Conservation (phyloP, 2,329 filamentous ascomycete species). For the Moelleriella libera region DNA sequence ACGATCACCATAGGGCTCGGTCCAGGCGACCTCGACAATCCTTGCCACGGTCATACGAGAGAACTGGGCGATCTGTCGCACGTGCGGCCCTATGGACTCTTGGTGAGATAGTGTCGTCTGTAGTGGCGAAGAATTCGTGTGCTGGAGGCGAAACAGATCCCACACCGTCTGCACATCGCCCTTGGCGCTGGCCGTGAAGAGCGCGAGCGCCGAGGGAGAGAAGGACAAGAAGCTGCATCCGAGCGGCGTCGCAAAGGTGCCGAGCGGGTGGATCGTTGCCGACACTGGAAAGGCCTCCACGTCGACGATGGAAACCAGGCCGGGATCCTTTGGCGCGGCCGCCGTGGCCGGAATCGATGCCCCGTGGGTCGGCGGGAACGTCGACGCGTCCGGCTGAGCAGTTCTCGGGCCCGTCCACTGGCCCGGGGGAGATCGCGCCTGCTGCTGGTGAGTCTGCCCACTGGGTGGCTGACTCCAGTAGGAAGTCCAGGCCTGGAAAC, state of each 20-base stretch:
- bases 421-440: constrained; percentile 29
- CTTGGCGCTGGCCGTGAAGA: constrained; percentile 70
- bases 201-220: constrained; percentile 55
- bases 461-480: constrained; percentile 54
- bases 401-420: constrained; percentile 31
- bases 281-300: constrained; percentile 42
- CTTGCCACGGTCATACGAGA: constrained; percentile 83
- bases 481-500: constrained; percentile 62
- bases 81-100: constrained; percentile 36
- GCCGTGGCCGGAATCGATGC: constrained; percentile 37
- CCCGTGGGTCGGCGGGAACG: constrained; percentile 62
- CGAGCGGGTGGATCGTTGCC: constrained; percentile 44
- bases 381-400: constrained; percentile 30
- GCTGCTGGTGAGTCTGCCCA: constrained; percentile 25
- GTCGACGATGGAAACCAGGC: constrained; percentile 63
- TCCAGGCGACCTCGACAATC: constrained; percentile 85
- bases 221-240: constrained; percentile 76
- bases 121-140: constrained; percentile 46
- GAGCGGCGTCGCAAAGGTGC: constrained; percentile 56
- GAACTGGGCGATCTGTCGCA: constrained; percentile 79
- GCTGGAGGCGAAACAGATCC: constrained; percentile 57
- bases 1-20: constrained; percentile 64
- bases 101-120: constrained; percentile 33
- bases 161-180: constrained; percentile 75
- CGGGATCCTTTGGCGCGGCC: constrained; percentile 47